A percentile compares a stretch with the other conserved stretches of the same genome.
phyloP scores from a whole-genome alignment of 495 filamentous ascomycete species.

The Ramalina peruviana region DNA sequence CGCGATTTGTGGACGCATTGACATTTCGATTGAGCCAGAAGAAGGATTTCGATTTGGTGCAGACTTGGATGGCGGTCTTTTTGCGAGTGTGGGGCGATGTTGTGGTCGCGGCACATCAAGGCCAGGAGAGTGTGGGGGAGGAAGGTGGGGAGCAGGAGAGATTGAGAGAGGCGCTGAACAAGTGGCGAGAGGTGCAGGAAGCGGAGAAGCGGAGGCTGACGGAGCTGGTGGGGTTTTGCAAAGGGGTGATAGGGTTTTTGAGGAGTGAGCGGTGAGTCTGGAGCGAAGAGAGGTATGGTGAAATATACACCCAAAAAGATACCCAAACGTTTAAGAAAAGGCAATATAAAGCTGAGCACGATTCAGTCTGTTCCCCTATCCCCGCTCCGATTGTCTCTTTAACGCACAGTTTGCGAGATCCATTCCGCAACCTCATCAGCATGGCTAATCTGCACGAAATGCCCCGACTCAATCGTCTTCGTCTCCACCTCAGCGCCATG shows the following conservation, averaged over 20 bases:
- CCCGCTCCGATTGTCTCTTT: too few species aligned
- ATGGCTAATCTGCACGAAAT: too few species aligned
- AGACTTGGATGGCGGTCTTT: conserved; percentile 95
- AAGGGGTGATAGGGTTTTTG: conserved; percentile 79
- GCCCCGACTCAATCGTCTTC: too few species aligned
- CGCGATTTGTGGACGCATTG: conserved; percentile 60
- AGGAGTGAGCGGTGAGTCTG: conserved; percentile 34
- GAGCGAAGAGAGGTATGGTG: neutral
- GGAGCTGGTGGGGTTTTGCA: conserved; percentile 68
- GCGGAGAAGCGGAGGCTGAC: conserved; percentile 57
- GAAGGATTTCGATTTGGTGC: conserved; percentile 80
- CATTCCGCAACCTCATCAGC: too few species aligned
- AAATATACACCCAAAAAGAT: too few species aligned
- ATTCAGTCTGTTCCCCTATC: too few species aligned
- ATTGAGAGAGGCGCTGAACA: conserved; percentile 37
- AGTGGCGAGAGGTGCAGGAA: conserved; percentile 56
- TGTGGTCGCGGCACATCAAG: conserved; percentile 32
- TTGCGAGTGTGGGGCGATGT: conserved; percentile 56
- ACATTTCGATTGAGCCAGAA: conserved; percentile 49
- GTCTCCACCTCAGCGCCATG: too few species aligned
- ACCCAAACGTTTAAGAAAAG: too few species aligned
- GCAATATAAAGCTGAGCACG: too few species aligned
- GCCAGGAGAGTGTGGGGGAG: conserved; percentile 21
- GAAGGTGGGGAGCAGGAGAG: conserved; percentile 52
- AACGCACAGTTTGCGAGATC: too few species aligned